These are phyloP conservation scores for Tylopilus cervinicoccineus DNA, from an alignment of 768 basidiomycete species.

Conservation along the genomic window DNA sequence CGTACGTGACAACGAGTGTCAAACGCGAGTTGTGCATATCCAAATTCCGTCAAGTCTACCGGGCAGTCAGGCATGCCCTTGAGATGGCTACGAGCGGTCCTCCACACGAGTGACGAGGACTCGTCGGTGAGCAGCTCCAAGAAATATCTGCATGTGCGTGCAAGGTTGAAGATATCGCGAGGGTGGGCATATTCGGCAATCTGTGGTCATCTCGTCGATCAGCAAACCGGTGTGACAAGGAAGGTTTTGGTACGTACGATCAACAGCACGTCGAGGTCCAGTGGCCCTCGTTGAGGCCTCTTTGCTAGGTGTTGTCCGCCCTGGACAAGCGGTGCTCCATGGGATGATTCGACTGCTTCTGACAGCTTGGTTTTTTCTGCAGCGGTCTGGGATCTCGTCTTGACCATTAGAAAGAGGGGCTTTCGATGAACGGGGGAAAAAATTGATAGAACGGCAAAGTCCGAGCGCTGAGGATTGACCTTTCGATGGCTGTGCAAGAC, in stretches of 20 bases:
- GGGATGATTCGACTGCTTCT: too few relatives aligned
- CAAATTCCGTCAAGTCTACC: slow-evolving; percentile 39
- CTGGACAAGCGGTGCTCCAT: too few relatives aligned
- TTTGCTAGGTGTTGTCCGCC: too few relatives aligned
- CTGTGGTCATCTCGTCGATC: slow-evolving; percentile 16
- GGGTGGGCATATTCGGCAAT: slow-evolving; percentile 40
- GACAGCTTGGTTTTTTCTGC: too few relatives aligned
- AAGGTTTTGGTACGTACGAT: background rate
- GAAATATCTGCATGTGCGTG: slow-evolving; percentile 37
- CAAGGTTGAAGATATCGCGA: slow-evolving; percentile 25
- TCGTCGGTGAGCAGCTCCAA: slow-evolving; percentile 33
- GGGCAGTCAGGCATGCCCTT: slow-evolving; percentile 41
- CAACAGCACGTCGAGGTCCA: background rate
- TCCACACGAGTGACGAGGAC: slow-evolving; percentile 27
- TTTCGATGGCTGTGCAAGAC: slow-evolving; percentile 1
- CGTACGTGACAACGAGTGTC: slow-evolving; percentile 21
- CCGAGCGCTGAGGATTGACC: too few relatives aligned
- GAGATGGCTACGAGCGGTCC: slow-evolving; percentile 26
- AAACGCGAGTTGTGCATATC: slow-evolving; percentile 43
- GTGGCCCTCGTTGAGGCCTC: background rate
- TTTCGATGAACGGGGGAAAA: too few relatives aligned
- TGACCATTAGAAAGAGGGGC: too few relatives aligned
- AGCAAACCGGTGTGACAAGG: background rate
- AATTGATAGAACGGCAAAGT: background rate
- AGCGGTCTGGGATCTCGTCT: too few relatives aligned